These are phyloP conservation scores for Picea glauca DNA, from an alignment of 75 land plant genomes.

Conservation along the genomic window DNA sequence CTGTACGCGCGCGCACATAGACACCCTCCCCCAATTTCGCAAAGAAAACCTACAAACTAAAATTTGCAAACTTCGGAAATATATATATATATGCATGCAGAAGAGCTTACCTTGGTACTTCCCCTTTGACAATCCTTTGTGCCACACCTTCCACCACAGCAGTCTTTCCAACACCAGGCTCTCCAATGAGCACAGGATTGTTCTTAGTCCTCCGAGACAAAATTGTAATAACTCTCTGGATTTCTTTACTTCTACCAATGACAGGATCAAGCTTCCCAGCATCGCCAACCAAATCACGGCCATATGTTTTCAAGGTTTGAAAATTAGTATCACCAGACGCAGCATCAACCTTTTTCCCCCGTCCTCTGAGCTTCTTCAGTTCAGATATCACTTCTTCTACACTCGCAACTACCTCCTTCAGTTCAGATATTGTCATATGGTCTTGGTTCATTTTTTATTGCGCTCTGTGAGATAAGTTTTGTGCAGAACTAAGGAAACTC, in stretches of 20 bases:
- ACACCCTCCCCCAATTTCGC: neutral
- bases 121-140: constrained; percentile 92
- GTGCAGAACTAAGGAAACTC: too few species aligned
- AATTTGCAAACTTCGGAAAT: neutral
- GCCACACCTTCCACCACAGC: constrained; percentile 97
- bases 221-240: constrained; percentile 75
- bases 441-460: too few species aligned
- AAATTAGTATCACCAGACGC: constrained; percentile 86
- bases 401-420: constrained; percentile 40
- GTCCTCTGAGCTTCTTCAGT: constrained; percentile 80
- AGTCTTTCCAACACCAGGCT: constrained; percentile 97
- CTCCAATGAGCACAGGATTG: constrained; percentile 95
- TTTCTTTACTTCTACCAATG: constrained; percentile 93
- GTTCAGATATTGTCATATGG: constrained; percentile 12
- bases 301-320: constrained; percentile 88
- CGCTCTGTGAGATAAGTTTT: too few species aligned
- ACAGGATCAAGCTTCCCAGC: constrained; percentile 98
- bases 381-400: constrained; percentile 54
- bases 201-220: constrained; percentile 92
- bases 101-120: constrained; percentile 63
- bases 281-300: constrained; percentile 86
- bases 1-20: too few species aligned
- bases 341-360: constrained; percentile 81
- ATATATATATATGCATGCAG: neutral
- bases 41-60: neutral